A percentile compares a stretch with the other conserved stretches of the same genome.
Conservation (phyloP, 192 early-diverging fungal genomes). For the Cetraspora pellucida region DNA sequence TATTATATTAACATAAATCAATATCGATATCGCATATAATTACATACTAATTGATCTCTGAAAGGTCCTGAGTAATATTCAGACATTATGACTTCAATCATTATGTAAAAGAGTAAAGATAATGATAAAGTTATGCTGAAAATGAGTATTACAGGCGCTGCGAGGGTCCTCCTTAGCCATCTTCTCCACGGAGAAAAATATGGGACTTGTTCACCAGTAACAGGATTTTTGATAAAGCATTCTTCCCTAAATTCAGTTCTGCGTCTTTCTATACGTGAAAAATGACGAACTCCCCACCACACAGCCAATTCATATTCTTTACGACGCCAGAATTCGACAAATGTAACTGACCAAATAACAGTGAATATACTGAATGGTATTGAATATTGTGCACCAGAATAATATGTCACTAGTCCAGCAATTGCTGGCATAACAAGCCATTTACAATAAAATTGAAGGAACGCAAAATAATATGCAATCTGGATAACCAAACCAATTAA, state of each 20-base stretch:
- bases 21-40: too few species aligned
- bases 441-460: slow-evolving; percentile 84
- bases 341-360: slow-evolving; percentile 69
- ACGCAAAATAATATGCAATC: slow-evolving; percentile 94
- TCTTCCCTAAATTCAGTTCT: slow-evolving; percentile 75
- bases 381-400: slow-evolving; percentile 57
- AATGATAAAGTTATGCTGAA: slow-evolving; percentile 62
- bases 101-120: slow-evolving; percentile 70
- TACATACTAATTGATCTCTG: slow-evolving; percentile 51
- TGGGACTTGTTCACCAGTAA: slow-evolving; percentile 74
- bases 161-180: slow-evolving; percentile 62
- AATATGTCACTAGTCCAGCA: slow-evolving; percentile 64
- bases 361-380: slow-evolving; percentile 67
- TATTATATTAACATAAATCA: background rate
- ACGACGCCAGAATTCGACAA: slow-evolving; percentile 83
- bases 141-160: slow-evolving; percentile 60
- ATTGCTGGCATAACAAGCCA: slow-evolving; percentile 72
- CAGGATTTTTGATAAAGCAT: slow-evolving; percentile 55
- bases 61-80: slow-evolving; percentile 86
- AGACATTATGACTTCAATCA: slow-evolving; percentile 72
- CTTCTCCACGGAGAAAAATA: slow-evolving; percentile 73
- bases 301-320: slow-evolving; percentile 71
- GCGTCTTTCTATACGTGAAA: slow-evolving; percentile 58
- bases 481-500: slow-evolving; percentile 15
- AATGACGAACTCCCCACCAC: slow-evolving; percentile 75